Percentiles rank a stretch among this genome's conserved stretches.
Conservation (phyloP, 2,329 filamentous ascomycete genomes). For the Ampelomyces quisqualis region DNA sequence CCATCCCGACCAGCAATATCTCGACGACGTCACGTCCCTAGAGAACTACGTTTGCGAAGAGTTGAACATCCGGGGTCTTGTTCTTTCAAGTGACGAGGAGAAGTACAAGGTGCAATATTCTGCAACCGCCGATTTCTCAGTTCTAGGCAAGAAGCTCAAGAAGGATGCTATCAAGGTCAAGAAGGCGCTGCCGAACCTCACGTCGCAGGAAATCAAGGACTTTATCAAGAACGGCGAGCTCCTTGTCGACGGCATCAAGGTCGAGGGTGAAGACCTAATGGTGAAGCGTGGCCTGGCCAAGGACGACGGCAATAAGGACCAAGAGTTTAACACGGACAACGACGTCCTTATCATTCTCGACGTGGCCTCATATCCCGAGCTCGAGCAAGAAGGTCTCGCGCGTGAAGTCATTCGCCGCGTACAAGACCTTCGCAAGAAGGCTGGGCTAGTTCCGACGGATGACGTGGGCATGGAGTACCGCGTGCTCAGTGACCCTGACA, state of each 20-base stretch:
- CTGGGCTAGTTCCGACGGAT: constrained; percentile 84
- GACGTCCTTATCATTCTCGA: constrained; percentile 93
- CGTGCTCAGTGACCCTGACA: constrained; percentile 75
- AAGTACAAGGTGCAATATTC: constrained; percentile 93
- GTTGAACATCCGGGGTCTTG: constrained; percentile 82
- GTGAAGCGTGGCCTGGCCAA: constrained; percentile 79
- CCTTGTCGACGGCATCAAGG: constrained; percentile 78
- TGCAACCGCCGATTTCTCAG: constrained; percentile 87
- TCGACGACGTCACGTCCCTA: constrained; percentile 82
- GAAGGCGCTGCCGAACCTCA: constrained; percentile 79
- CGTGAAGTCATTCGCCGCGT: constrained; percentile 92
- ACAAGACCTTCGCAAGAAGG: constrained; percentile 90
- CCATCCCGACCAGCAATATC: constrained; percentile 76
- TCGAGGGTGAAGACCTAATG: constrained; percentile 78
- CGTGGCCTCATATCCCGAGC: constrained; percentile 74
- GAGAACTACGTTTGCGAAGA: constrained; percentile 90
- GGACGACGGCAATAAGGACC: constrained; percentile 66
- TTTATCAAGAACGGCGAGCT: constrained; percentile 76
- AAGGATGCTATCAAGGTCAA: constrained; percentile 91
- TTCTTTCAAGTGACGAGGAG: constrained; percentile 82
- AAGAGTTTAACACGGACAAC: constrained; percentile 85
- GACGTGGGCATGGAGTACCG: constrained; percentile 94
- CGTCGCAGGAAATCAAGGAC: constrained; percentile 74
- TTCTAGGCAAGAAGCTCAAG: constrained; percentile 94
- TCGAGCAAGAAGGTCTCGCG: constrained; percentile 84